A percentile compares a stretch with the other conserved stretches of the same genome.
These are phyloP conservation scores for Bretschneidera sinensis DNA, from an alignment of 345 rosid genomes.

Conservation along the genomic window DNA sequence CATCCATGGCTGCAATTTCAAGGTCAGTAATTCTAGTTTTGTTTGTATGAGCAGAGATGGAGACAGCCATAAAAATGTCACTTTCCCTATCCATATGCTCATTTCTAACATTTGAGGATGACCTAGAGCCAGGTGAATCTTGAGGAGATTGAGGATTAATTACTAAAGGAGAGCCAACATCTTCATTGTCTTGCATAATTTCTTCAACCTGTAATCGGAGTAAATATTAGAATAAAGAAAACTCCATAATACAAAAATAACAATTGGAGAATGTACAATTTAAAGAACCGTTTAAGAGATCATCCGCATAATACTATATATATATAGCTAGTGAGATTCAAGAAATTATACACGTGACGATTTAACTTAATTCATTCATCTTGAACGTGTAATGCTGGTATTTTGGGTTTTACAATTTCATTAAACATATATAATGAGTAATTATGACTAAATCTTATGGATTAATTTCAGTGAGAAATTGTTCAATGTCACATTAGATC, in stretches of 20 bases:
- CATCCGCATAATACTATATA: neutral
- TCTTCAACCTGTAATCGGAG: neutral
- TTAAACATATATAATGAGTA: no score
- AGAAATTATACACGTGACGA: no score
- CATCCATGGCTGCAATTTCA: slow-evolving; percentile 27
- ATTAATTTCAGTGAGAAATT: no score
- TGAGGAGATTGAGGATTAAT: slow-evolving; percentile 9
- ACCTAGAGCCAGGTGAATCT: slow-evolving; percentile 9
- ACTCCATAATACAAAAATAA: no score
- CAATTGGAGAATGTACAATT: neutral
- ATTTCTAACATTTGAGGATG: slow-evolving; percentile 6
- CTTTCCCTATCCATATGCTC: slow-evolving; percentile 17
- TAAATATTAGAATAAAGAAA: no score
- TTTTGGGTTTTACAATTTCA: no score
- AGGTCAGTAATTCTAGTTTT: slow-evolving; percentile 20
- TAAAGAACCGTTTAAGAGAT: no score
- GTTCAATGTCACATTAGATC: no score
- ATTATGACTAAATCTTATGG: no score
- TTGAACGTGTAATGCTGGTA: no score
- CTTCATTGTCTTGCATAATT: neutral
- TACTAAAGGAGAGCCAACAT: neutral
- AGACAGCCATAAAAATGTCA: slow-evolving; percentile 38
- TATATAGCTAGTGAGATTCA: no score
- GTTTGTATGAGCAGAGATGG: slow-evolving; percentile 21
- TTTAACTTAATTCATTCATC: no score